Base-by-base conservation (phyloP, 2,329 filamentous ascomycete genomes). In the Graphiopsis chlorocephala region DNA sequence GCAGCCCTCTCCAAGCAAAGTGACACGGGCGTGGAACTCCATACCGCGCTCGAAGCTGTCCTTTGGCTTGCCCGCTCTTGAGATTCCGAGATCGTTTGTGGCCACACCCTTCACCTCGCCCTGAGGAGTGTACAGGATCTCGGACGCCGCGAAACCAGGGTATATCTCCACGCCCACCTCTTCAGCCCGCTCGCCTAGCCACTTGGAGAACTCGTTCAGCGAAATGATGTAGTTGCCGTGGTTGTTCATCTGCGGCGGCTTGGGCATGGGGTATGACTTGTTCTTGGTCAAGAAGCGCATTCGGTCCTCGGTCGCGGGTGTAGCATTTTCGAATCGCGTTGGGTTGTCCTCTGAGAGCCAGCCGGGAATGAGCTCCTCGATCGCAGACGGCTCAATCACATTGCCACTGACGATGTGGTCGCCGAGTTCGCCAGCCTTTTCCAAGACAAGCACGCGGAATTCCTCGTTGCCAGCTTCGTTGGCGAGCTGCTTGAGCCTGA, bases 151-250 rank as follows among this genome's bases (percentile, higher is more conserved):
- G 73, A 99, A 99, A 2, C 95, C 95, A 3, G 95, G 91, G 73
- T 98, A 99, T 14, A 99, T 87, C 79, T 99, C 95, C 29, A 99
- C 95, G 33, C 95, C 95, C 31, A 96, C 75, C 79, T 98, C 95
- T 79, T 99, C 95, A n/a, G 95, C 95, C 56, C 94, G 87, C 77
- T 98, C 95, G 57, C 92, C 93, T 2, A 99, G 84, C 95, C 95
- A 99, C 79, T 94, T 96, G 64, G 91, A 90, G 74, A 99, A 90
- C 78, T 98, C 92, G 78, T 96, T 98, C 73, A 99, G 81, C 74
- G 92, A 96, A 74, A 99, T 88, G 70, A 99, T 99, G 78, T 96
- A 98, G 80, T 99, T 99, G 70, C 95, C 95, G 73, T 96, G 87
- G 77, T 99, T 99, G 82, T 93, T 88, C 95, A 99, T 99, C 81